Percentiles rank a stretch among this genome's conserved stretches.
Evolutionary conservation across 805 yeast genomes (phyloP).

Genomic region (Candida jianshihensis): DNA sequence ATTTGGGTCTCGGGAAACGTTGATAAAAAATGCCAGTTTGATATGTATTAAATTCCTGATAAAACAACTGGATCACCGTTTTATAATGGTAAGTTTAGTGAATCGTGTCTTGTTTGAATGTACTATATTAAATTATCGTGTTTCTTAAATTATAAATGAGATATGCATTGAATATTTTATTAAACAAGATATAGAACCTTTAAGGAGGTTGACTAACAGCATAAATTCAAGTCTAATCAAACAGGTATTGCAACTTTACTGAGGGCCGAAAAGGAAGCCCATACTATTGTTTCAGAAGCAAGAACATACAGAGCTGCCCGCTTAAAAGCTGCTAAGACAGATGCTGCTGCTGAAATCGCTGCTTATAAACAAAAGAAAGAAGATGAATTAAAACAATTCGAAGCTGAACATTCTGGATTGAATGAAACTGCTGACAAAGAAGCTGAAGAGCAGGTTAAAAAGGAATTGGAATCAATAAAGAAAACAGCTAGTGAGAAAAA

Average conservation of each 20-base stretch:
- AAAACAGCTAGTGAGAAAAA: slow-evolving; percentile 57
- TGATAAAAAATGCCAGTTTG: no score
- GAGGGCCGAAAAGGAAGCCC: slow-evolving; percentile 95
- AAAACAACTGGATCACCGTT: no score
- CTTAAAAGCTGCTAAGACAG: slow-evolving; percentile 89
- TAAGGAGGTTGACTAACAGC: background rate
- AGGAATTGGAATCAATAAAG: slow-evolving; percentile 64
- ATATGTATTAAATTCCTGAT: no score
- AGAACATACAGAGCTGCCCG: slow-evolving; percentile 84
- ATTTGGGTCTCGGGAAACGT: no score
- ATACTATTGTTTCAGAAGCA: slow-evolving; percentile 87
- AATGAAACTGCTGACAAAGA: slow-evolving; percentile 72
- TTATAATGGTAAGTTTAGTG: no score
- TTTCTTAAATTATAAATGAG: no score
- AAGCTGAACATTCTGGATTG: slow-evolving; percentile 64
- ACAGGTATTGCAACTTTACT: slow-evolving; percentile 19
- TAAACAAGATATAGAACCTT: background rate
- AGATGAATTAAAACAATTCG: slow-evolving; percentile 66
- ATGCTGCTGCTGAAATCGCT: slow-evolving; percentile 85
- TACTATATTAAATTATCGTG: no score
- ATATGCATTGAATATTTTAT: no score
- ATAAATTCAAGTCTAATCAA: slow-evolving; percentile 12
- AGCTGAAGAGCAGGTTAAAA: slow-evolving; percentile 68
- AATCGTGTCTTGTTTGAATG: no score
- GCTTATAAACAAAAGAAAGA: slow-evolving; percentile 83